Evolutionary conservation across 176 grass and related monocot species (phyloP).

Genomic region (Cenchrus americanus): DNA sequence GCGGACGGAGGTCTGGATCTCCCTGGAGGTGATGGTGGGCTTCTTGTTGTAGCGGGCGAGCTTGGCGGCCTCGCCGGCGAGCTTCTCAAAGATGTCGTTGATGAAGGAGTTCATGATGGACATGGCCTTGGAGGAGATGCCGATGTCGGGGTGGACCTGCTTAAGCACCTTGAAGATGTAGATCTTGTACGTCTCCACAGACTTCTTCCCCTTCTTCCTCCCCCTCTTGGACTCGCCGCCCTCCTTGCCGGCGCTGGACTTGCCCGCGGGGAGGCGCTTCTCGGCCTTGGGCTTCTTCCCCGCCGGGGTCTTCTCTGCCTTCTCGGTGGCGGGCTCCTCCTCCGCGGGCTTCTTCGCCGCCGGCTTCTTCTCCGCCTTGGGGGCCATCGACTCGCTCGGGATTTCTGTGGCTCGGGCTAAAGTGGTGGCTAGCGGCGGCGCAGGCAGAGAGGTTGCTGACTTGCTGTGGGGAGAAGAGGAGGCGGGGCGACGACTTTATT

Average conservation of each 20-base stretch:
- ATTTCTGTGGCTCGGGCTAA: too few species aligned
- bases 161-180: constrained; percentile 87
- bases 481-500: too few species aligned
- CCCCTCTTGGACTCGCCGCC: constrained; percentile 46
- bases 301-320: constrained; percentile 34
- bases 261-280: constrained; percentile 26
- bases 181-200: constrained; percentile 76
- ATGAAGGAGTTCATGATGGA: constrained; percentile 91
- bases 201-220: constrained; percentile 46
- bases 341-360: constrained; percentile 45
- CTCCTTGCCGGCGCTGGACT: constrained; percentile 36
- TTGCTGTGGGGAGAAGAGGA: background rate
- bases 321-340: constrained; percentile 30
- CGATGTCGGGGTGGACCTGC: constrained; percentile 83
- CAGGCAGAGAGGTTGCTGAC: too few species aligned
- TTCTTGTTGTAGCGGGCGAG: constrained; percentile 65
- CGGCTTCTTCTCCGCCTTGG: constrained; percentile 22
- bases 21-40: constrained; percentile 68
- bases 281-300: constrained; percentile 49
- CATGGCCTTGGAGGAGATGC: constrained; percentile 82
- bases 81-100: constrained; percentile 90
- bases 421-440: too few species aligned
- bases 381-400: constrained; percentile 11
- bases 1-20: constrained; percentile 68
- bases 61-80: constrained; percentile 56